Evolutionary conservation across 2,329 filamentous ascomycete genomes (phyloP), one percentile per base, ranked within the genome.

Genomic region (Pyrenochaeta sp.): DNA sequence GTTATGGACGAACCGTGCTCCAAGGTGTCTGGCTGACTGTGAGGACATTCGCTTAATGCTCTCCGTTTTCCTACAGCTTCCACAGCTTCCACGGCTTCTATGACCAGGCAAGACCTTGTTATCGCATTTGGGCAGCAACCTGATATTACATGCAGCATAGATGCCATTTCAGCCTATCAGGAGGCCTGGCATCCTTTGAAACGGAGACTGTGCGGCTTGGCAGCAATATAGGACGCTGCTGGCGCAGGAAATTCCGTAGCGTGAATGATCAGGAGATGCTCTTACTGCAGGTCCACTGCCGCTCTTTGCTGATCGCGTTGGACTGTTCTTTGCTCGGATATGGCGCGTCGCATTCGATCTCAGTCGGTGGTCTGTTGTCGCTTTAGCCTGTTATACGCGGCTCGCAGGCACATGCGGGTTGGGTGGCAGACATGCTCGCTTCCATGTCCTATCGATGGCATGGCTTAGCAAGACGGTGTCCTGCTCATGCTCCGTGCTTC

Each of bases 251-350:
- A 9, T 57, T 58, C 59, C 51, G 56, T 56, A 59, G 58, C 56
- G 60, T 46, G 61, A 59, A 55, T 64, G 58, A 56, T 64, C 62
- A 67, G 57, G 58, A 67, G 66, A 62, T 59, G 50, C 57, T 57
- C 57, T 57, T 64, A 56, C 69, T 76, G 73, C 73, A 75, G 71
- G 71, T 72, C 70, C 72, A 67, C 49, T 55, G 56, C 55, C 52
- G 57, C 58, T 55, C 3, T 59, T 64, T 49, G 67, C 59, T 67
- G 61, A 71, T 66, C 56, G 48, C 54, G 58, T 49, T 66, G 52
- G 63, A 60, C 58, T 61, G 60, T 64, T 60, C 36, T 6, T 19
- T 5, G 13, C 36, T 39, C 10, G 61, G 49, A 43, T 58, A 52
- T 67, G 62, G 54, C 50, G 57, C 44, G 50, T 48, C 36, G 36